Evolutionary conservation across 352 stramenopile species (phyloP), one percentile per base, ranked within the genome.

Genomic region (Globisporangium paroecandrum): DNA sequence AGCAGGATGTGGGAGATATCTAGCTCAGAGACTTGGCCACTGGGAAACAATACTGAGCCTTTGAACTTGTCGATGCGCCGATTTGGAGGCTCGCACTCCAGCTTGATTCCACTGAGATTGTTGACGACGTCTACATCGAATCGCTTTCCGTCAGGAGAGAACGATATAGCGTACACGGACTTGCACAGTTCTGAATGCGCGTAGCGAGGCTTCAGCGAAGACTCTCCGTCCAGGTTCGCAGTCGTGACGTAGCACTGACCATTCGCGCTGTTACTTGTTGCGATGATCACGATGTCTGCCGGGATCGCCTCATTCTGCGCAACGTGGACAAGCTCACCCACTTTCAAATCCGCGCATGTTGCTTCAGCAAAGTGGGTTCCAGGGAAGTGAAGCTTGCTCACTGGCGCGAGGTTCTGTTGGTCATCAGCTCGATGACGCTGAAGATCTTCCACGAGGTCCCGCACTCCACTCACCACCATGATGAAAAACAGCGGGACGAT

Each of bases 211-310:
- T 97, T 97, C 29, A 97, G 69, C 18, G 93, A 95, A 8, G 90
- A 96, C 66, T 97, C 90, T 2, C 90, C 90, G 64, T 97, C 90
- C 12, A 97, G 71, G 57, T 95, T 96, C 8, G 87, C 82, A 0
- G 90, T 97, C 82, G 88, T 90, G 20, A 95, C 86, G 57, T 87
- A 96, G 69, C 83, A 93, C 58, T 87, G 75, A 0, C 89, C 83
- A 54, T 85, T 87, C 1, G 72, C 15, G 10, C 12, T 43, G 25
- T 75, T 74, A 32, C 81, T 89, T 6, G 78, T 78, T 2, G 73
- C 74, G n/a, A 97, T 46, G 27, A 96, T 59, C 24, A 85, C 69
- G 5, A 97, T 64, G 49, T 97, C 89, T 1, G 85, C 82, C 8
- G 88, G 85, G 15, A 96, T 68, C 3, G 86, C 65, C 22, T 97